phyloP scores from a whole-genome alignment of 139 green algal genomes.

The Ulvella scutata region DNA sequence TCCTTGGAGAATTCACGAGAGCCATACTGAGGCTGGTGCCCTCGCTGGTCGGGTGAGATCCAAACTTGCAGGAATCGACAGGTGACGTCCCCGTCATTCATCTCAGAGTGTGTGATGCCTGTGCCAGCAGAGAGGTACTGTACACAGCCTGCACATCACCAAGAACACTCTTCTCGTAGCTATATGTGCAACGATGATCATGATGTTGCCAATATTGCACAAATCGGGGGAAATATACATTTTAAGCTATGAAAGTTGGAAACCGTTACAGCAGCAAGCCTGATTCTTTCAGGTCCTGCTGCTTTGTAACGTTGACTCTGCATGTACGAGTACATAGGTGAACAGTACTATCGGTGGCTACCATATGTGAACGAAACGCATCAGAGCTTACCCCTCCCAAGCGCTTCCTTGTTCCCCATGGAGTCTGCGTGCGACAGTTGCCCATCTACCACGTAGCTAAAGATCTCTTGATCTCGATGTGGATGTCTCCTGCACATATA shows the following conservation, averaged over 20 bases:
- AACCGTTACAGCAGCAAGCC: too few relatives aligned
- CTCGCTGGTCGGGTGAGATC: slow-evolving; percentile 46
- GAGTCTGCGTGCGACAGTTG: slow-evolving; percentile 42
- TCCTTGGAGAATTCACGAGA: slow-evolving; percentile 5
- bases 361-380: too few relatives aligned
- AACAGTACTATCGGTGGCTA: neutral
- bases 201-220: too few relatives aligned
- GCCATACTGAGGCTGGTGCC: slow-evolving; percentile 47
- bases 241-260: too few relatives aligned
- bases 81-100: slow-evolving; percentile 46
- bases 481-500: slow-evolving; percentile 44
- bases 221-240: too few relatives aligned
- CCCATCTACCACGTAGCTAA: slow-evolving; percentile 48
- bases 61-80: slow-evolving; percentile 65
- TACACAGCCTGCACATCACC: slow-evolving; percentile 31
- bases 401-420: slow-evolving; percentile 48
- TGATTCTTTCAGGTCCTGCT: too few relatives aligned
- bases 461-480: slow-evolving; percentile 60
- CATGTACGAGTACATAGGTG: too few relatives aligned
- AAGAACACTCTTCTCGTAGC: too few relatives aligned
- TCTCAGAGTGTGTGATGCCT: slow-evolving; percentile 35
- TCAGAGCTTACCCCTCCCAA: too few relatives aligned
- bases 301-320: too few relatives aligned
- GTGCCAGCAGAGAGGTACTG: slow-evolving; percentile 61
- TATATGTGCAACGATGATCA: too few relatives aligned